Base-by-base conservation (phyloP, 345 rosid genomes). In the Melaleuca alternifolia region DNA sequence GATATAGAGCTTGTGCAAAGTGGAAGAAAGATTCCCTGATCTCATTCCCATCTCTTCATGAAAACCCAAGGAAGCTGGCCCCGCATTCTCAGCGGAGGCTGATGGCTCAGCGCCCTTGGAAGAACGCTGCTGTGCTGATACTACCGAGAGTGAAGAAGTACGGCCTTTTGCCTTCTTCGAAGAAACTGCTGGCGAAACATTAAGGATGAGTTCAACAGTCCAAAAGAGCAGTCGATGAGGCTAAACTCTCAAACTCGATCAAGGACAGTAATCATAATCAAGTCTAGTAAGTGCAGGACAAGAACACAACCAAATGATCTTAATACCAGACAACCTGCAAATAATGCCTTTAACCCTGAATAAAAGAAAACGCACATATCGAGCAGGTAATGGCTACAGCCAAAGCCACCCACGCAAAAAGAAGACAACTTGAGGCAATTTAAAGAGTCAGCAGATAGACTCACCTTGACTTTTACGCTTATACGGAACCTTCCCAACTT, bases 21-120 rank as follows among this genome's bases (percentile, higher is more conserved):
- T 96, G 23, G 99, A 94, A 48, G 99, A 96, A 86, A 98, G 98
- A 86, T 94, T 95, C 84, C 93, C 92, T 1, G 96, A 91, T 86
- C 95, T 94, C 76, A 88, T 90, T 18, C 93, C 92, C 91, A 95
- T 86, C 84, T 98, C 98, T 90, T 96, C 98, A 85, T 92, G 93
- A 41, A 92, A 86, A 85, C 93, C 96, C 87, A 91, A 88, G 84
- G 81, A 88, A 75, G 91, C 90, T 0, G 93, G 92, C 82, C 86
- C 90, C 65, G 88, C 89, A 62, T 85, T 88, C 83, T 87, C 91
- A 11, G 87, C 41, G 23, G 95, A 87, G 89, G 94, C 86, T 16
- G 91, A 88, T 48, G 95, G 51, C 84, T 86, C 94, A 24, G 89
- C 89, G 85, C 89, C 90, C 82, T 82, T 88, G 65, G 99, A 96